These are phyloP conservation scores for Lojkania enalia DNA, from an alignment of 2,329 filamentous ascomycete genomes.

Conservation along the genomic window DNA sequence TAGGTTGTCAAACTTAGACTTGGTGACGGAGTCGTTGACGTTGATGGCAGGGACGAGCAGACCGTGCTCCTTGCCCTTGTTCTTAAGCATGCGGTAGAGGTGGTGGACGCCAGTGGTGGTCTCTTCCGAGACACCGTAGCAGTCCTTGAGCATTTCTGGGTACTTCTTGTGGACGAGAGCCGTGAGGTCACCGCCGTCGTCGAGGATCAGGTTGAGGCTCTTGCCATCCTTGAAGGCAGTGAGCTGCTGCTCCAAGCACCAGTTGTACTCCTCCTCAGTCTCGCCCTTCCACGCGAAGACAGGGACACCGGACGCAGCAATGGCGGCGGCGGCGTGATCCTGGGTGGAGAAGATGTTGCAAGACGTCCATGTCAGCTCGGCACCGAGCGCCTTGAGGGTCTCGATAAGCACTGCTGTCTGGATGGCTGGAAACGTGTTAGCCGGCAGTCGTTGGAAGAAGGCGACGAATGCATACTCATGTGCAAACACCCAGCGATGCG, in stretches of 20 bases:
- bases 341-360: conserved; percentile 99
- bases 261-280: conserved; percentile 99
- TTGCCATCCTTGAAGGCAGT: conserved; percentile 94
- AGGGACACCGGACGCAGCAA: conserved; percentile 88
- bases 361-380: conserved; percentile 97
- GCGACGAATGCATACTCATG: conserved; percentile 79
- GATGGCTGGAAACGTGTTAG: conserved; percentile 63
- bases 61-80: conserved; percentile 65
- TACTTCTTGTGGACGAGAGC: conserved; percentile 97
- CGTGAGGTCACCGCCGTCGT: conserved; percentile 97
- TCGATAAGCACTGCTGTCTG: conserved; percentile 99
- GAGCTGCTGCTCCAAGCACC: conserved; percentile 99
- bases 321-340: conserved; percentile 96
- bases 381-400: conserved; percentile 90
- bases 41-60: conserved; percentile 95
- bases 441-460: conserved; percentile 13
- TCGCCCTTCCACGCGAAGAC: conserved; percentile 87
- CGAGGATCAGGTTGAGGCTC: conserved; percentile 97
- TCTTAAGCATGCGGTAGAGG: conserved; percentile 93
- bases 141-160: conserved; percentile 96
- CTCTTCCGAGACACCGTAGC: conserved; percentile 98
- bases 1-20: conserved; percentile 99
- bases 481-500: conserved; percentile 97
- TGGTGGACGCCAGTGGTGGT: conserved; percentile 99
- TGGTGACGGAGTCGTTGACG: conserved; percentile 99